phyloP scores from a whole-genome alignment of 768 basidiomycete genomes.

The Mrakia gelida region DNA sequence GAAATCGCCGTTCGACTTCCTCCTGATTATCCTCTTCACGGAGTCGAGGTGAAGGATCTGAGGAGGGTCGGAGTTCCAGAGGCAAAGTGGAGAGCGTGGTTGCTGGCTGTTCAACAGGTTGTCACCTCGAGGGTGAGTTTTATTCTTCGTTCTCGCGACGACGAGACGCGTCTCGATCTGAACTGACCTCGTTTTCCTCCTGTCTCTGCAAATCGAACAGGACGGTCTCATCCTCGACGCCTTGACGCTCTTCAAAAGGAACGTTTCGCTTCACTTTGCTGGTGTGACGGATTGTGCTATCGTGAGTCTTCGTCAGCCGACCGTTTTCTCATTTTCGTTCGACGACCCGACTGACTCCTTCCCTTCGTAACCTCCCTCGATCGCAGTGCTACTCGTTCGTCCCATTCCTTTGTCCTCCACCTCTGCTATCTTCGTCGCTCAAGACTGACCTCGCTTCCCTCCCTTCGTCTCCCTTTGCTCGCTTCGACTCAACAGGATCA shows the following conservation, averaged over 20 bases:
- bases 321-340: background rate
- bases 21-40: slow-evolving; percentile 80
- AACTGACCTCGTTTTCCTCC: background rate
- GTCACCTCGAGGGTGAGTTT: slow-evolving; percentile 74
- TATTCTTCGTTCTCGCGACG: background rate
- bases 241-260: slow-evolving; percentile 83
- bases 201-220: slow-evolving; percentile 46
- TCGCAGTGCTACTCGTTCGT: slow-evolving; percentile 17
- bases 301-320: slow-evolving; percentile 51
- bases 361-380: background rate
- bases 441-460: background rate
- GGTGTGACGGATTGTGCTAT: slow-evolving; percentile 96
- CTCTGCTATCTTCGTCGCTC: slow-evolving; percentile 37
- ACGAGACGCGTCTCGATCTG: background rate
- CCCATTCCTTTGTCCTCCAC: background rate
- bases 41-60: slow-evolving; percentile 80
- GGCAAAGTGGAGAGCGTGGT: slow-evolving; percentile 87
- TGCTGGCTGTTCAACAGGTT: slow-evolving; percentile 84
- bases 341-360: background rate
- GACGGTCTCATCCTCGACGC: slow-evolving; percentile 88
- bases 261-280: slow-evolving; percentile 86
- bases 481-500: slow-evolving; percentile 57
- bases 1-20: slow-evolving; percentile 85
- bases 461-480: background rate
- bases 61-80: slow-evolving; percentile 83